These are phyloP conservation scores for Triticum timopheevii DNA, from an alignment of 176 grass and related monocot genomes.

Conservation along the genomic window DNA sequence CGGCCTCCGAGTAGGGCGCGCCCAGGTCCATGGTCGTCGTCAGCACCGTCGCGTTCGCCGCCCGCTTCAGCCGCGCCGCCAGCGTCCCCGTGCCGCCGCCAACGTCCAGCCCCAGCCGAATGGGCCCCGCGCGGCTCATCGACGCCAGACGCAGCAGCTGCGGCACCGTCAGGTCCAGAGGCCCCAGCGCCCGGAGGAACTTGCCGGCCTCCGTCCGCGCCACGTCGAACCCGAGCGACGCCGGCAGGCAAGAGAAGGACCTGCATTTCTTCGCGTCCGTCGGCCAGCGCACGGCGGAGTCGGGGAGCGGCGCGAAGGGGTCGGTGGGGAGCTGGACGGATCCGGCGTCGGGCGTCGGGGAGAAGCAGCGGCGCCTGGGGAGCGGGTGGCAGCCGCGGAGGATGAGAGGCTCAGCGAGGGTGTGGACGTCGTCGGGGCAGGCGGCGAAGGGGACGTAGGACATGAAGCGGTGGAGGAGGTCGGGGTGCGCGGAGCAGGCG, in stretches of 20 bases:
- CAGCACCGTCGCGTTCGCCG: slow-evolving; percentile 74
- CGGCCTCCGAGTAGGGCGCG: slow-evolving; percentile 77
- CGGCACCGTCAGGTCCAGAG: slow-evolving; percentile 74
- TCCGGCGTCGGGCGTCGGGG: slow-evolving; percentile 43
- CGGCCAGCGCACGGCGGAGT: slow-evolving; percentile 66
- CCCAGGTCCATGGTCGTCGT: slow-evolving; percentile 87
- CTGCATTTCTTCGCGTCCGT: slow-evolving; percentile 32
- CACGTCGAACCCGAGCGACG: slow-evolving; percentile 57
- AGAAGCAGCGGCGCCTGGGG: slow-evolving; percentile 64
- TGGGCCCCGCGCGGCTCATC: slow-evolving; percentile 63
- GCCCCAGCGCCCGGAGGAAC: slow-evolving; percentile 49
- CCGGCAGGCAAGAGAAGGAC: slow-evolving; percentile 57
- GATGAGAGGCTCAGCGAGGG: slow-evolving; percentile 71
- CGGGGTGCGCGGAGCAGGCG: slow-evolving; percentile 65
- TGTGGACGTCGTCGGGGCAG: slow-evolving; percentile 63
- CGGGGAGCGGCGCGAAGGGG: slow-evolving; percentile 66
- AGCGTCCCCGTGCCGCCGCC: slow-evolving; percentile 81
- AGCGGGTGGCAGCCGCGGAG: slow-evolving; percentile 81
- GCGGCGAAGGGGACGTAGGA: slow-evolving; percentile 52
- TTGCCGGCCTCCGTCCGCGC: slow-evolving; percentile 48
- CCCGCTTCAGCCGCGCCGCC: slow-evolving; percentile 63
- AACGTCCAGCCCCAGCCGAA: slow-evolving; percentile 76
- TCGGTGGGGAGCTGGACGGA: slow-evolving; percentile 49
- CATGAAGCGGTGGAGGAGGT: slow-evolving; percentile 79
- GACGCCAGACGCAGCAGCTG: slow-evolving; percentile 83